Percentiles rank a stretch among this genome's conserved stretches.
Evolutionary conservation across 2,329 filamentous ascomycete genomes (phyloP).

Genomic region (Fusarium drepaniforme): DNA sequence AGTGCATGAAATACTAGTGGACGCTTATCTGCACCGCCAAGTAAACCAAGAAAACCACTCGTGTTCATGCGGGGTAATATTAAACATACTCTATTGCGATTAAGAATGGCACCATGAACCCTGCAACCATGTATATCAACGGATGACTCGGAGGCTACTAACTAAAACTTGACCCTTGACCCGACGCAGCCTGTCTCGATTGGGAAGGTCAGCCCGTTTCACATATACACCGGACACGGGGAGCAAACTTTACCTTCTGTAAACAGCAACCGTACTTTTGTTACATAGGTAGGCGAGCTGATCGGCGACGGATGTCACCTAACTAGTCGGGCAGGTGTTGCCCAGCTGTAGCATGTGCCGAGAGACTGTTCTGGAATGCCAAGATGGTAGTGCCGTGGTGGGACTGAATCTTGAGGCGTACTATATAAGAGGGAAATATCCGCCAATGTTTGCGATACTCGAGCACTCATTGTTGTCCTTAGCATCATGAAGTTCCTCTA

Average conservation of each 20-base stretch:
- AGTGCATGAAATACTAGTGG: background rate
- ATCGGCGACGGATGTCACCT: conserved; percentile 5
- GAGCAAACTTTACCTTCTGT: background rate
- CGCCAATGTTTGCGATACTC: background rate
- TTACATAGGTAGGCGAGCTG: background rate
- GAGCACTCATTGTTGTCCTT: background rate
- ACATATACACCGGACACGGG: background rate
- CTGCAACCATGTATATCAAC: background rate
- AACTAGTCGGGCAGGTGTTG: conserved; percentile 15
- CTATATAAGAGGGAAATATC: background rate
- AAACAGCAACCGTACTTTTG: background rate
- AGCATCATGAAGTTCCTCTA: conserved; percentile 20
- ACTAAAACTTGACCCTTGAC: background rate
- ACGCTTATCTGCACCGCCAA: background rate
- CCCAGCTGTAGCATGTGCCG: background rate
- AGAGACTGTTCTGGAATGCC: background rate
- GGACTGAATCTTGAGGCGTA: background rate
- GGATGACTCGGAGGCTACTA: background rate
- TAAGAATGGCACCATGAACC: background rate
- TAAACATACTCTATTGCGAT: background rate
- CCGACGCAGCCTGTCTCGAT: background rate
- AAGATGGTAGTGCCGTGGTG: background rate
- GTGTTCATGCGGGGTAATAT: background rate
- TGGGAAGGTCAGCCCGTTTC: background rate
- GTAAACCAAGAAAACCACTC: background rate